Percentiles rank a stretch among this genome's conserved stretches.
Conservation (phyloP, 2,329 filamentous ascomycete genomes). For the Pseudocercospora eumusae region DNA sequence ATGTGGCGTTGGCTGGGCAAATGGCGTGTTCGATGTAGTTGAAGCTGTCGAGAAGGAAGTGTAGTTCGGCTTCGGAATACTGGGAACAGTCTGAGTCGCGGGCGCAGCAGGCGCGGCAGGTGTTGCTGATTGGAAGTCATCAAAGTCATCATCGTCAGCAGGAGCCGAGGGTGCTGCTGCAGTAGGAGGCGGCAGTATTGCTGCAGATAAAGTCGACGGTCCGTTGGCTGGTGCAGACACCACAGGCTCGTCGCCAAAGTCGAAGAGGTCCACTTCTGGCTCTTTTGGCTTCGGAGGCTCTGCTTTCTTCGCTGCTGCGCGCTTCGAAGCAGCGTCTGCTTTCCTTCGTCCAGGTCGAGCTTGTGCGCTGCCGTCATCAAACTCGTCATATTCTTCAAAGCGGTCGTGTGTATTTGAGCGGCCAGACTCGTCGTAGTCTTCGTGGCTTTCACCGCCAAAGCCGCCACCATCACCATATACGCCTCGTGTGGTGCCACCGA, state of each 20-base stretch:
- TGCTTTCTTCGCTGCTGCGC: constrained; percentile 59
- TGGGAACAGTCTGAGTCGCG: constrained; percentile 39
- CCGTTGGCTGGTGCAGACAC: constrained; percentile 50
- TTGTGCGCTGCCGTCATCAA: constrained; percentile 69
- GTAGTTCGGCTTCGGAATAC: constrained; percentile 41
- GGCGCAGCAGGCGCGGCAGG: constrained; percentile 55
- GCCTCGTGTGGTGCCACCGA: constrained; percentile 66
- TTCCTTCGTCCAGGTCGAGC: constrained; percentile 57
- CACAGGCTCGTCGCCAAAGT: constrained; percentile 73
- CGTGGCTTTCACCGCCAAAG: constrained; percentile 75
- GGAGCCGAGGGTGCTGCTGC: constrained; percentile 35
- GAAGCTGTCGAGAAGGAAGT: constrained; percentile 48
- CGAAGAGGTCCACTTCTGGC: constrained; percentile 89
- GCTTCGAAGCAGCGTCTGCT: constrained; percentile 43
- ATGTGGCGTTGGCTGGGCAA: constrained; percentile 79
- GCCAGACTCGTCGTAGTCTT: constrained; percentile 63
- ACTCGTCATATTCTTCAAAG: constrained; percentile 97
- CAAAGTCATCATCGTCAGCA: constrained; percentile 88
- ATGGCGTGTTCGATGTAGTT: constrained; percentile 63
- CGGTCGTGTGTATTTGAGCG: constrained; percentile 61
- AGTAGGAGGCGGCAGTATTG: constrained; percentile 31
- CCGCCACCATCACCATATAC: constrained; percentile 97
- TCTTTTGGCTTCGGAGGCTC: constrained; percentile 77
- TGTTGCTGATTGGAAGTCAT: constrained; percentile 91
- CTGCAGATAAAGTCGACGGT: constrained; percentile 37